phyloP scores from a whole-genome alignment of 805 yeast species.

The Barnettozyma californica region DNA sequence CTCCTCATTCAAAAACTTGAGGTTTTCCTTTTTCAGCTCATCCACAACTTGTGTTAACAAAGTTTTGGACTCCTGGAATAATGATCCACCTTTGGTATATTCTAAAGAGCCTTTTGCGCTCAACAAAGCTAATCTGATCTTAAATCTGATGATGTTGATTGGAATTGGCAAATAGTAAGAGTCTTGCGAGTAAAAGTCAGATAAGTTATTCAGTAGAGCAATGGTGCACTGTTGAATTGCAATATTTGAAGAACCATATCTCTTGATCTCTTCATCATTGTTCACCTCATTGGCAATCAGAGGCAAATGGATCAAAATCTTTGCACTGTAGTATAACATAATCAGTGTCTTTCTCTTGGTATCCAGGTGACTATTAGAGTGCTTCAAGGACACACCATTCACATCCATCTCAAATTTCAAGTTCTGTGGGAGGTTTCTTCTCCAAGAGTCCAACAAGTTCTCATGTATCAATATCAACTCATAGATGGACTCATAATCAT shows the following conservation, averaged over 20 bases:
- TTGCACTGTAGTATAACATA: slow-evolving; percentile 56
- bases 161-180: slow-evolving; percentile 55
- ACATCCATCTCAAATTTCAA: slow-evolving; percentile 61
- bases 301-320: slow-evolving; percentile 60
- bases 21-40: slow-evolving; percentile 43
- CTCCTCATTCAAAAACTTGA: slow-evolving; percentile 27
- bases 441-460: slow-evolving; percentile 73
- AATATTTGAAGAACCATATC: slow-evolving; percentile 53
- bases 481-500: slow-evolving; percentile 16
- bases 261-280: slow-evolving; percentile 13
- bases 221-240: slow-evolving; percentile 64
- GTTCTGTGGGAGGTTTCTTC: slow-evolving; percentile 57
- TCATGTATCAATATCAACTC: slow-evolving; percentile 44
- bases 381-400: slow-evolving; percentile 42
- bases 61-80: slow-evolving; percentile 63
- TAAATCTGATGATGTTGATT: slow-evolving; percentile 54
- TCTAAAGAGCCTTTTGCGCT: slow-evolving; percentile 77
- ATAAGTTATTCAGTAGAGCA: slow-evolving; percentile 51
- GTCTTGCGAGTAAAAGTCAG: slow-evolving; percentile 35
- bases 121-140: slow-evolving; percentile 55
- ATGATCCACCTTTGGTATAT: slow-evolving; percentile 76
- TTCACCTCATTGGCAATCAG: slow-evolving; percentile 39
- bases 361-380: slow-evolving; percentile 26
- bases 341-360: slow-evolving; percentile 46
- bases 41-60: slow-evolving; percentile 46